Conservation (phyloP, 202 grass and related monocot species). For the Bolboschoenoplectus hybrid region DNA sequence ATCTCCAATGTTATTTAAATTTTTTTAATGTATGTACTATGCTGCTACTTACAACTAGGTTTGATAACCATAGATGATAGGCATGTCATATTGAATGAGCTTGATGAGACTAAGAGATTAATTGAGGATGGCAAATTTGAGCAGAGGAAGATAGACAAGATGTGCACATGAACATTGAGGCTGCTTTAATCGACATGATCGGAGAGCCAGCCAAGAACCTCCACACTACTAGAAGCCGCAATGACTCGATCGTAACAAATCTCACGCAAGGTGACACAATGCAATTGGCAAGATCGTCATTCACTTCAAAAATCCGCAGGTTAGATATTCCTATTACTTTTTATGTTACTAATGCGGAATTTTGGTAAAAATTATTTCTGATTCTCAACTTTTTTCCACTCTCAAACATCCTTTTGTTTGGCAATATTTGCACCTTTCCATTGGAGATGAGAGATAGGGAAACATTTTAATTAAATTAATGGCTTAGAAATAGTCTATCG, state of each 20-base stretch:
- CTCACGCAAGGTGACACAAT: constrained; percentile 86
- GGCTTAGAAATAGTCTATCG: too few species aligned
- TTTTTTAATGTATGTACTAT: neutral
- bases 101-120: constrained; percentile 76
- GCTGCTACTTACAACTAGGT: constrained; percentile 51
- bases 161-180: constrained; percentile 98
- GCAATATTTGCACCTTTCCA: too few species aligned
- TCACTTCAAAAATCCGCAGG: constrained; percentile 82
- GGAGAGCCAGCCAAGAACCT: constrained; percentile 96
- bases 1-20: neutral
- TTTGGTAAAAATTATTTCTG: neutral
- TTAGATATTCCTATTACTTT: constrained; percentile 44
- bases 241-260: constrained; percentile 89
- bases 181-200: constrained; percentile 80
- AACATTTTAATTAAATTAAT: too few species aligned
- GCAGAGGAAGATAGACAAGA: constrained; percentile 87
- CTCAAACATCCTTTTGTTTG: too few species aligned
- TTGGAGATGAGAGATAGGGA: too few species aligned
- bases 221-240: constrained; percentile 90
- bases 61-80: constrained; percentile 75
- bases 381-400: neutral
- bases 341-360: neutral
- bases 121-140: constrained; percentile 88
- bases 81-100: constrained; percentile 73
- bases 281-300: constrained; percentile 90